Percentiles rank a stretch among this genome's conserved stretches.
Evolutionary conservation across 1,284 basidiomycete genomes (phyloP).

Genomic region (Ceratobasidium sp.): DNA sequence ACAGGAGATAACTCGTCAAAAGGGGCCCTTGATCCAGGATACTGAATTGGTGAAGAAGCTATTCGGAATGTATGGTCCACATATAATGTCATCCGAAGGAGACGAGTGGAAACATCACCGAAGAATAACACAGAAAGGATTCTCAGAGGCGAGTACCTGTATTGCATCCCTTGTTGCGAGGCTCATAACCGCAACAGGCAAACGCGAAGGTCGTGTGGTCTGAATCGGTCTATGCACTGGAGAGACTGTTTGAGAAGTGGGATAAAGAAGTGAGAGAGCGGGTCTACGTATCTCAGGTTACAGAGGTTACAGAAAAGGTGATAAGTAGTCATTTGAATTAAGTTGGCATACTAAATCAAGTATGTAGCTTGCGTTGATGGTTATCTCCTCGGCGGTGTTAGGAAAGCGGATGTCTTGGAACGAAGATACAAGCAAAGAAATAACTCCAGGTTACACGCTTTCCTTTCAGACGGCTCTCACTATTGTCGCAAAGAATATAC

Average conservation of each 20-base stretch:
- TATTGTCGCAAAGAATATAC: background rate
- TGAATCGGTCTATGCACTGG: background rate
- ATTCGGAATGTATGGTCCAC: too few species aligned
- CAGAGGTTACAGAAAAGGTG: background rate
- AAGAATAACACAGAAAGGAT: constrained; percentile 34
- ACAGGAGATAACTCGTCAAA: too few species aligned
- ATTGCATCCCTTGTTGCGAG: background rate
- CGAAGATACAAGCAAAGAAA: background rate
- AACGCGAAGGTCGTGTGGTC: background rate
- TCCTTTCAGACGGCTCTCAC: background rate
- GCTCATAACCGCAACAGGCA: background rate
- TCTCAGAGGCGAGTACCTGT: constrained; percentile 35
- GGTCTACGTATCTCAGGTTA: background rate
- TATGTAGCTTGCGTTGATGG: constrained; percentile 26
- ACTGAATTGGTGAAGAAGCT: too few species aligned
- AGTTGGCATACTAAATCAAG: background rate
- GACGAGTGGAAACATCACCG: too few species aligned
- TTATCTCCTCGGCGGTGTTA: constrained; percentile 17
- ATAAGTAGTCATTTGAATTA: background rate
- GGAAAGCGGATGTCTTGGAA: constrained; percentile 14
- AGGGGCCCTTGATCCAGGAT: too few species aligned
- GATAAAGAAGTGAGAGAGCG: background rate
- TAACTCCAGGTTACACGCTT: background rate
- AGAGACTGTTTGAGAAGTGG: constrained; percentile 21
- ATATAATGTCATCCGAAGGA: too few species aligned